Evolutionary conservation across 2,329 filamentous ascomycete species (phyloP).

Genomic region (Pseudogymnoascus sp.): DNA sequence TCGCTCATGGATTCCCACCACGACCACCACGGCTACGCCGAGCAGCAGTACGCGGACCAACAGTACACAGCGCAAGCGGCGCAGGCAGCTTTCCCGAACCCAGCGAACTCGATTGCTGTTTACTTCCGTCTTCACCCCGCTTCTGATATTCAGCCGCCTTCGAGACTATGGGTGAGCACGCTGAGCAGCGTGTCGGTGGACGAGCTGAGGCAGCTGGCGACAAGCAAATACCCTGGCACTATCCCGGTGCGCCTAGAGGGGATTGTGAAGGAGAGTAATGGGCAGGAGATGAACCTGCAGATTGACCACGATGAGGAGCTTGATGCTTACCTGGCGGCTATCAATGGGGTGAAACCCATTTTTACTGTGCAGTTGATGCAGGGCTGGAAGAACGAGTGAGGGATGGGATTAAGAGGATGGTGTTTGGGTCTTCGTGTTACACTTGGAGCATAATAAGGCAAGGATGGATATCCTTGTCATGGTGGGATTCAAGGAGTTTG

Average conservation of each 20-base stretch:
- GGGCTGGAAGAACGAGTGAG: slow-evolving; percentile 26
- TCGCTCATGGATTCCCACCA: slow-evolving; percentile 32
- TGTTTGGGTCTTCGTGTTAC: slow-evolving; percentile 2
- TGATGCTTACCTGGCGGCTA: slow-evolving; percentile 61
- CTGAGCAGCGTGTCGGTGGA: slow-evolving; percentile 49
- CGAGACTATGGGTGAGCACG: slow-evolving; percentile 60
- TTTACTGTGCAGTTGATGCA: slow-evolving; percentile 29
- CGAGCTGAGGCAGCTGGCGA: slow-evolving; percentile 58
- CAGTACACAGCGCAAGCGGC: slow-evolving; percentile 35
- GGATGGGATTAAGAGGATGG: background rate
- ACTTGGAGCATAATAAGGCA: background rate
- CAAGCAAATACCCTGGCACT: slow-evolving; percentile 54
- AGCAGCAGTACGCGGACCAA: slow-evolving; percentile 27
- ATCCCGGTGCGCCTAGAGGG: slow-evolving; percentile 59
- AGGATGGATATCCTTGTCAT: slow-evolving; percentile 1
- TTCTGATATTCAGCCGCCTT: slow-evolving; percentile 48
- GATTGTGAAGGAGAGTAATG: slow-evolving; percentile 50
- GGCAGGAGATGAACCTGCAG: slow-evolving; percentile 53
- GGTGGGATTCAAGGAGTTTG: slow-evolving; percentile 1
- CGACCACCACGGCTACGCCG: slow-evolving; percentile 24
- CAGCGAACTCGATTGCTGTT: slow-evolving; percentile 45
- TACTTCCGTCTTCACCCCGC: slow-evolving; percentile 64
- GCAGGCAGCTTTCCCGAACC: slow-evolving; percentile 33
- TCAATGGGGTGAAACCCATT: slow-evolving; percentile 29
- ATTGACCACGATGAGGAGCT: slow-evolving; percentile 69